phyloP scores from a whole-genome alignment of 768 basidiomycete species.

The Boletus reticuloceps region DNA sequence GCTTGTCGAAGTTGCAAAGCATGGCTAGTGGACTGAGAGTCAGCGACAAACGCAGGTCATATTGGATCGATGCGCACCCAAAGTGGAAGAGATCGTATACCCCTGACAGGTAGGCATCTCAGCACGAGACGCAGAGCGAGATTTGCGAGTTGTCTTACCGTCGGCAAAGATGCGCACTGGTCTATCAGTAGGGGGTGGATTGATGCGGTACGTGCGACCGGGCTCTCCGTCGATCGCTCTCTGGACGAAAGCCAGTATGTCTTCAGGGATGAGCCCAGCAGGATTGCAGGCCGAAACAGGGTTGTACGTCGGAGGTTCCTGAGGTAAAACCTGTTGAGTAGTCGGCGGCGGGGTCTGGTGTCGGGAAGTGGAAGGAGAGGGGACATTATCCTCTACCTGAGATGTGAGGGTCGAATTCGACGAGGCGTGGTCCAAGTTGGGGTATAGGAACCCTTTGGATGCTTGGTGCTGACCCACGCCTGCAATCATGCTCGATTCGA shows the following conservation, averaged over 20 bases:
- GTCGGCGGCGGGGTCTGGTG: slow-evolving; percentile 20
- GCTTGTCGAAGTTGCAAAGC: slow-evolving; percentile 95
- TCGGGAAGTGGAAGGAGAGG: slow-evolving; percentile 19
- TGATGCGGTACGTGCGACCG: slow-evolving; percentile 75
- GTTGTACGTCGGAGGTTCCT: slow-evolving; percentile 38
- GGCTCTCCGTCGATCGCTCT: slow-evolving; percentile 72
- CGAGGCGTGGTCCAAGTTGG: slow-evolving; percentile 40
- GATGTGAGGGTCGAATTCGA: slow-evolving; percentile 54
- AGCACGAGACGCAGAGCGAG: neutral
- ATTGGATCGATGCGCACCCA: slow-evolving; percentile 52
- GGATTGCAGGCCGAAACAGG: slow-evolving; percentile 53
- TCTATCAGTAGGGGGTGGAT: slow-evolving; percentile 73
- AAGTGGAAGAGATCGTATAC: slow-evolving; percentile 99
- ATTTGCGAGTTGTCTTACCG: slow-evolving; percentile 47
- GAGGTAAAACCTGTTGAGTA: slow-evolving; percentile 35
- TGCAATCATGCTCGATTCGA: slow-evolving; percentile 74
- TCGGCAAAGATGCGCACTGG: slow-evolving; percentile 93
- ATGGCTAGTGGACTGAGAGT: slow-evolving; percentile 53
- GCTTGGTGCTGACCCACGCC: slow-evolving; percentile 42
- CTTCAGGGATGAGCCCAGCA: slow-evolving; percentile 64
- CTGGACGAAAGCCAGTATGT: slow-evolving; percentile 75
- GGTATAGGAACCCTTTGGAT: slow-evolving; percentile 25
- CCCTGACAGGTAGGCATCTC: slow-evolving; percentile 41
- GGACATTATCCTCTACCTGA: slow-evolving; percentile 29
- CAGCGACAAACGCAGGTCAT: neutral